A percentile compares a stretch with the other conserved stretches of the same genome.
Evolutionary conservation across 2,329 filamentous ascomycete species (phyloP).

Genomic region (Thielaviopsis populi): DNA sequence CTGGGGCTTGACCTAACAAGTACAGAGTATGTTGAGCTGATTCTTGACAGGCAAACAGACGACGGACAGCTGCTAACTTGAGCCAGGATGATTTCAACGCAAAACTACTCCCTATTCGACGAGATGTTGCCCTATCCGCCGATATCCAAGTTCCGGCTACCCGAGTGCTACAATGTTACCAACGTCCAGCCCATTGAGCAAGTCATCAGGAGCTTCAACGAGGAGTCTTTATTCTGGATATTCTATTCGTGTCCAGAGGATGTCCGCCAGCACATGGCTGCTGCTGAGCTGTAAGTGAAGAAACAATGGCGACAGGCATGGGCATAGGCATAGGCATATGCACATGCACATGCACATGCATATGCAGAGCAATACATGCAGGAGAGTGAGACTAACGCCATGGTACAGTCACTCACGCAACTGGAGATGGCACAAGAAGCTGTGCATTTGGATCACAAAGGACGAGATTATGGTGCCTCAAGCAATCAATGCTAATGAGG

Average conservation of each 20-base stretch:
- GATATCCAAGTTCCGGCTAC: slow-evolving; percentile 41
- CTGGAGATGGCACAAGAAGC: slow-evolving; percentile 55
- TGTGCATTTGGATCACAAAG: slow-evolving; percentile 52
- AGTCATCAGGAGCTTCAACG: slow-evolving; percentile 52
- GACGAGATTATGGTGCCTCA: slow-evolving; percentile 51
- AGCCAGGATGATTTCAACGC: slow-evolving; percentile 39
- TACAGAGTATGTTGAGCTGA: slow-evolving; percentile 35
- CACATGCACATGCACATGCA: too few species aligned
- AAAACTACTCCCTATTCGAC: slow-evolving; percentile 47
- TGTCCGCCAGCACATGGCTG: slow-evolving; percentile 47
- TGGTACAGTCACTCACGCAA: slow-evolving; percentile 42
- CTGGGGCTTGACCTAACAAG: slow-evolving; percentile 44
- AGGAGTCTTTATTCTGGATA: slow-evolving; percentile 54
- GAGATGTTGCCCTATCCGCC: slow-evolving; percentile 43
- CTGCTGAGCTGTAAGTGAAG: slow-evolving; percentile 42
- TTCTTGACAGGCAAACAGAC: slow-evolving; percentile 18
- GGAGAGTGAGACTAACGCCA: not conserved
- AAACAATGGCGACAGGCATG: not conserved
- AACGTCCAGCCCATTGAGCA: slow-evolving; percentile 51
- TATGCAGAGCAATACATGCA: not conserved
- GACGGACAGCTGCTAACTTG: not conserved
- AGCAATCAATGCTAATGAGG: slow-evolving; percentile 40
- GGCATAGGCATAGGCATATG: too few species aligned
- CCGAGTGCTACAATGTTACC: slow-evolving; percentile 51
- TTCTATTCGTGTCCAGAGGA: slow-evolving; percentile 53